phyloP scores from a whole-genome alignment of 306 rosid genomes.

The Prosopis cineraria region DNA sequence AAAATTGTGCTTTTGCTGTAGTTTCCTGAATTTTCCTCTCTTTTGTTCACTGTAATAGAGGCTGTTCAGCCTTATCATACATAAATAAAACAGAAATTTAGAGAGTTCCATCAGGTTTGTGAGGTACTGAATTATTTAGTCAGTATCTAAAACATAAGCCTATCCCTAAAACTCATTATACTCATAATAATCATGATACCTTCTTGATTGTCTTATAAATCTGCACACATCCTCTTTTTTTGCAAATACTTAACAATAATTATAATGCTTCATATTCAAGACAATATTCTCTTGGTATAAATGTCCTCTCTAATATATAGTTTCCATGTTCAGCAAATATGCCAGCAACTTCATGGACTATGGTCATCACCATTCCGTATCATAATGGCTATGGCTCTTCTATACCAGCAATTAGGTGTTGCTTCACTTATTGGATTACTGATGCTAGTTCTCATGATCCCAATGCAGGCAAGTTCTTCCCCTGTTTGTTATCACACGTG shows the following conservation, averaged over 20 bases:
- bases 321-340: conserved; percentile 60
- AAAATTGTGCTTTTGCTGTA: too few relatives aligned
- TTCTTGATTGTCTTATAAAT: background rate
- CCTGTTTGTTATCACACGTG: background rate
- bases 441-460: conserved; percentile 65
- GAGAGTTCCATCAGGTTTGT: too few relatives aligned
- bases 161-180: background rate
- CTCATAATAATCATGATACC: background rate
- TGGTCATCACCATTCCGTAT: conserved; percentile 97
- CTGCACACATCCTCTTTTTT: background rate
- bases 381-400: conserved; percentile 65
- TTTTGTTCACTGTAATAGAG: too few relatives aligned
- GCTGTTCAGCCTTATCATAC: too few relatives aligned
- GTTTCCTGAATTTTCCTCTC: too few relatives aligned
- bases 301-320: conserved; percentile 7
- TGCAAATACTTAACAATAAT: background rate
- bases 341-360: conserved; percentile 76
- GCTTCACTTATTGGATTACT: conserved; percentile 80
- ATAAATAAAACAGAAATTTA: too few relatives aligned
- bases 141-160: background rate
- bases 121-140: background rate
- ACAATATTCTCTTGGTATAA: background rate
- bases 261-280: conserved; percentile 1
- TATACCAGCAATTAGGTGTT: conserved; percentile 91
- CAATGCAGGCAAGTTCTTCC: conserved; percentile 62